Evolutionary conservation across 2,329 filamentous ascomycete genomes (phyloP).

Genomic region (Tricladium varicosporioides): DNA sequence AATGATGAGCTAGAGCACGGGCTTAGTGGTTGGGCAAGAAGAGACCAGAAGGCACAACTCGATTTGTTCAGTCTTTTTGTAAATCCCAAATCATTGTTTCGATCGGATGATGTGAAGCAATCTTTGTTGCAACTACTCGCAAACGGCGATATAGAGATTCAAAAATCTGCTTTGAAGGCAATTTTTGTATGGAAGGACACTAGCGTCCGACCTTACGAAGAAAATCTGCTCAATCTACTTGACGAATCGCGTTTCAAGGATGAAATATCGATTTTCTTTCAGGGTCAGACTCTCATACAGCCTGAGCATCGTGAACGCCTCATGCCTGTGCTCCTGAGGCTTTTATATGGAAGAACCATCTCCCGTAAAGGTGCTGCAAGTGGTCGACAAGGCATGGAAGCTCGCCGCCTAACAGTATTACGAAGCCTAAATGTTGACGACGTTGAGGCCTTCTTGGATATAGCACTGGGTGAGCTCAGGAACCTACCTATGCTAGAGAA

Average conservation of each 20-base stretch:
- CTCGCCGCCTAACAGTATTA: constrained; percentile 76
- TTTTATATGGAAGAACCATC: constrained; percentile 88
- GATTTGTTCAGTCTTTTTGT: constrained; percentile 78
- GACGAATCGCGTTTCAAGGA: constrained; percentile 92
- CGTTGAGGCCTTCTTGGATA: constrained; percentile 76
- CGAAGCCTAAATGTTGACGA: constrained; percentile 73
- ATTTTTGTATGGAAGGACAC: constrained; percentile 87
- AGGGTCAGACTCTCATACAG: constrained; percentile 70
- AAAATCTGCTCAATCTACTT: constrained; percentile 80
- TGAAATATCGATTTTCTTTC: constrained; percentile 85
- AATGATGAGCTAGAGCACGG: constrained; percentile 27
- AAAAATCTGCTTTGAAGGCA: constrained; percentile 79
- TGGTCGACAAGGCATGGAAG: constrained; percentile 76
- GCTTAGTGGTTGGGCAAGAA: constrained; percentile 63
- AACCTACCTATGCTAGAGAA: constrained; percentile 55
- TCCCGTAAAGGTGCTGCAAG: constrained; percentile 74
- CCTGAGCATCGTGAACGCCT: constrained; percentile 69
- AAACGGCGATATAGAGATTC: constrained; percentile 88
- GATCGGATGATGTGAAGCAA: constrained; percentile 70
- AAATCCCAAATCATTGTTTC: constrained; percentile 83
- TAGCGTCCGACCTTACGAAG: constrained; percentile 73
- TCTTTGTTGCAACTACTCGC: constrained; percentile 73
- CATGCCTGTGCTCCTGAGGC: constrained; percentile 81
- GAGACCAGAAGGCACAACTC: constrained; percentile 82
- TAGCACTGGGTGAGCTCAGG: constrained; percentile 72